Percentiles rank a stretch among this genome's conserved stretches.
Conservation (phyloP, 352 stramenopile species). For the Pythium aphanidermatum region DNA sequence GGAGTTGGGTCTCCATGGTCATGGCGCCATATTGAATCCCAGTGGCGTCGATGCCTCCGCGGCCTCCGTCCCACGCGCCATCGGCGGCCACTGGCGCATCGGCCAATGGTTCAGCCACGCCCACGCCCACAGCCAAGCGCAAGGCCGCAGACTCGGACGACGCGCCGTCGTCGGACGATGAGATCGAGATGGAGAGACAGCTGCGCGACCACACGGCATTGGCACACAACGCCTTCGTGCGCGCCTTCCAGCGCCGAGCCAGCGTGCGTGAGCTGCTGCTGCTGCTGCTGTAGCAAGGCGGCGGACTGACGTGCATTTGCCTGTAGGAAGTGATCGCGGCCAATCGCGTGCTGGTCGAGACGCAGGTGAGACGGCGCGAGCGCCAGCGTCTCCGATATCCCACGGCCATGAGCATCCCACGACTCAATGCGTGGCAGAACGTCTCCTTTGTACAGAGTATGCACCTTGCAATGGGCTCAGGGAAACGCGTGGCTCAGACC, state of each 20-base stretch:
- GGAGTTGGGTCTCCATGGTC: no score
- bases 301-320: not conserved
- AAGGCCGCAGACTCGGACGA: no score
- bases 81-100: no score
- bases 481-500: not conserved
- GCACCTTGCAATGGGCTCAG: slow-evolving; percentile 11
- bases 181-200: slow-evolving; percentile 78
- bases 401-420: slow-evolving; percentile 12
- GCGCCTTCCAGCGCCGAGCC: slow-evolving; percentile 42
- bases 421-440: slow-evolving; percentile 39
- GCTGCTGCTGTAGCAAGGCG: not conserved
- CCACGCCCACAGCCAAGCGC: no score
- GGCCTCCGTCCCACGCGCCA: no score
- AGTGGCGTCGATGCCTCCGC: no score
- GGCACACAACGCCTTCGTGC: slow-evolving; percentile 67
- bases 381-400: slow-evolving; percentile 24
- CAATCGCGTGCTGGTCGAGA: slow-evolving; percentile 43
- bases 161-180: slow-evolving; percentile 22
- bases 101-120: no score
- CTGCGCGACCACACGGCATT: slow-evolving; percentile 56
- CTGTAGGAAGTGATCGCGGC: slow-evolving; percentile 45
- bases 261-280: slow-evolving; percentile 30
- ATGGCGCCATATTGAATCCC: no score
- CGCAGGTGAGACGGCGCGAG: slow-evolving; percentile 24
- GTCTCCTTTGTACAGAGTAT: slow-evolving; percentile 39